Percentiles rank a stretch among this genome's conserved stretches.
These are phyloP conservation scores for Cladophialophora exuberans DNA, from an alignment of 2,329 filamentous ascomycete species.

Conservation along the genomic window DNA sequence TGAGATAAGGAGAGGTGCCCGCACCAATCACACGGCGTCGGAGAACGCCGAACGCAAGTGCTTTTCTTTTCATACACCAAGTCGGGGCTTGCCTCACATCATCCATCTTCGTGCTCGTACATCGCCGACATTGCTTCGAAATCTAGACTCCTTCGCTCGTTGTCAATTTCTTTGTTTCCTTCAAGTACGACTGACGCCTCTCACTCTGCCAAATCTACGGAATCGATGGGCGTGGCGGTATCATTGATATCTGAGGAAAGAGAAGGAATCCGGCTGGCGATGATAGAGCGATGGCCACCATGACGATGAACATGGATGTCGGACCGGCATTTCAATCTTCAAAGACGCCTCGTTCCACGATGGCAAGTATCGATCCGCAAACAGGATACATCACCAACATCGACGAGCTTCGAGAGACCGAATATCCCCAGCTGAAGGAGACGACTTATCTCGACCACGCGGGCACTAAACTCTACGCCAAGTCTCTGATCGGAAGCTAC, in stretches of 20 bases:
- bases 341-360: too few relatives aligned
- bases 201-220: conserved; percentile 5
- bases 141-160: not conserved
- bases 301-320: conserved; percentile 17
- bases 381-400: conserved; percentile 49
- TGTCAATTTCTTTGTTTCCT: not conserved
- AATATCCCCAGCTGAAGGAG: conserved; percentile 57
- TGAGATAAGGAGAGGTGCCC: conserved; percentile 15
- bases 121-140: not conserved
- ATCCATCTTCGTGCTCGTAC: conserved; percentile 22
- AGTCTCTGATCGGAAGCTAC: conserved; percentile 79
- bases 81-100: not conserved
- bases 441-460: conserved; percentile 90
- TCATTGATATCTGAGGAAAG: not conserved
- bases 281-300: conserved; percentile 24
- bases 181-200: not conserved
- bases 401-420: conserved; percentile 48
- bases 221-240: conserved; percentile 21
- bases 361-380: conserved; percentile 18
- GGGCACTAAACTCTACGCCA: conserved; percentile 82
- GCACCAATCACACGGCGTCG: conserved; percentile 24
- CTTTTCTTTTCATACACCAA: not conserved
- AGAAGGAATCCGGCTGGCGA: conserved; percentile 10
- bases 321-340: too few relatives aligned
- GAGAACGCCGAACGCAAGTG: conserved; percentile 15